A percentile compares a stretch with the other conserved stretches of the same genome.
Conservation (phyloP, 2,329 filamentous ascomycete species). For the Myriosclerotinia scirpicola region DNA sequence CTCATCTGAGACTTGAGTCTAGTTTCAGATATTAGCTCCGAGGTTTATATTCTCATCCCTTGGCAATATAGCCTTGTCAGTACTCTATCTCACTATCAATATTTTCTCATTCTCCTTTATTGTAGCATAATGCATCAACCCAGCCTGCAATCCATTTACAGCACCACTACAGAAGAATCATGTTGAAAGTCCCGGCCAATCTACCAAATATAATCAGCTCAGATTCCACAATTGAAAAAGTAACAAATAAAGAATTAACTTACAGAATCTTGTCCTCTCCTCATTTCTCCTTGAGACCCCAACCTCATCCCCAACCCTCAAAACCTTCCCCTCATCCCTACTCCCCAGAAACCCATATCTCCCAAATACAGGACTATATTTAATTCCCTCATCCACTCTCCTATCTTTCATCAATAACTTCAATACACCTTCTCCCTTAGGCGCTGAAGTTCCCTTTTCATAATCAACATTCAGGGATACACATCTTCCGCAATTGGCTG, state of each 20-base stretch:
- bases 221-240: background rate
- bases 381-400: slow-evolving; percentile 66
- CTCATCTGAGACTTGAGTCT: too few species aligned
- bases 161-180: background rate
- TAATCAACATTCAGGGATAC: slow-evolving; percentile 72
- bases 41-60: too few species aligned
- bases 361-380: slow-evolving; percentile 70
- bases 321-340: slow-evolving; percentile 37
- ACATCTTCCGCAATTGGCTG: slow-evolving; percentile 69
- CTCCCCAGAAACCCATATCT: slow-evolving; percentile 63
- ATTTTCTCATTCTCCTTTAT: too few species aligned
- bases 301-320: slow-evolving; percentile 51
- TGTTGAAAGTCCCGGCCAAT: slow-evolving; percentile 39
- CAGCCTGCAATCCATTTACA: too few species aligned
- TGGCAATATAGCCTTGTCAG: too few species aligned
- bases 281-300: slow-evolving; percentile 45
- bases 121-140: too few species aligned
- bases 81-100: too few species aligned
- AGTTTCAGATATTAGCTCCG: too few species aligned
- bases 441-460: slow-evolving; percentile 58
- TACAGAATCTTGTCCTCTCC: slow-evolving; percentile 50
- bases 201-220: slow-evolving; percentile 26
- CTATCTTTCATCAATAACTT: slow-evolving; percentile 71
- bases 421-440: slow-evolving; percentile 59
- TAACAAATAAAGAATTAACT: slow-evolving; percentile 37